phyloP scores from a whole-genome alignment of 306 rosid genomes.

The Vachellia collinsii region DNA sequence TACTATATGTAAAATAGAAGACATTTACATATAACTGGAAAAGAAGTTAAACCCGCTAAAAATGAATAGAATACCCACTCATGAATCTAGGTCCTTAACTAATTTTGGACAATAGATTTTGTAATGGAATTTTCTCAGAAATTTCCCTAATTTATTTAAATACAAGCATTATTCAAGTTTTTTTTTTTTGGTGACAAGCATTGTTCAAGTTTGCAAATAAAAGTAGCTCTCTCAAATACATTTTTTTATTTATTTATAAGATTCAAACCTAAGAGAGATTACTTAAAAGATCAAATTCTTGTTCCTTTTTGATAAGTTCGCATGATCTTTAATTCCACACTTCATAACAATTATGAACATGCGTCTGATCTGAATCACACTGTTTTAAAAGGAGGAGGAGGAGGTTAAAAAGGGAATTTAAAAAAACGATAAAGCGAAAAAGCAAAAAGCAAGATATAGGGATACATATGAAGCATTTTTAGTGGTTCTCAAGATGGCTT shows the following conservation, averaged over 20 bases:
- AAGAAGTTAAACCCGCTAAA: too few relatives aligned
- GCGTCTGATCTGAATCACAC: background rate
- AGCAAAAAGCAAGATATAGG: constrained; percentile 19
- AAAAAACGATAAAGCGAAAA: background rate
- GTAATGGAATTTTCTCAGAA: too few relatives aligned
- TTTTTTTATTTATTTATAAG: too few relatives aligned
- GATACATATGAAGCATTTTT: constrained; percentile 28
- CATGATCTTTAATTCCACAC: background rate
- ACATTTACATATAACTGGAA: too few relatives aligned
- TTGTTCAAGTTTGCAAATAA: background rate
- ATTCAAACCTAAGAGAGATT: too few relatives aligned
- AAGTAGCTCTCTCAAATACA: background rate
- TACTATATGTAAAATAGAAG: too few relatives aligned
- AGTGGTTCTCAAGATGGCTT: constrained; percentile 40
- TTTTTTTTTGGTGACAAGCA: too few relatives aligned
- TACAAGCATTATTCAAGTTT: too few relatives aligned
- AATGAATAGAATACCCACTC: too few relatives aligned
- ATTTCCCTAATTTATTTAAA: too few relatives aligned
- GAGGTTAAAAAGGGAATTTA: background rate
- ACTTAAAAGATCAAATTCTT: background rate
- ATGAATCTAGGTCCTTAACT: too few relatives aligned
- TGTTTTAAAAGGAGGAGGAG: background rate
- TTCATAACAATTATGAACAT: background rate
- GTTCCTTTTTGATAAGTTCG: background rate
- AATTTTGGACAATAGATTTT: too few relatives aligned